Evolutionary conservation across 768 basidiomycete species (phyloP).

Genomic region (Lactarius vividus): DNA sequence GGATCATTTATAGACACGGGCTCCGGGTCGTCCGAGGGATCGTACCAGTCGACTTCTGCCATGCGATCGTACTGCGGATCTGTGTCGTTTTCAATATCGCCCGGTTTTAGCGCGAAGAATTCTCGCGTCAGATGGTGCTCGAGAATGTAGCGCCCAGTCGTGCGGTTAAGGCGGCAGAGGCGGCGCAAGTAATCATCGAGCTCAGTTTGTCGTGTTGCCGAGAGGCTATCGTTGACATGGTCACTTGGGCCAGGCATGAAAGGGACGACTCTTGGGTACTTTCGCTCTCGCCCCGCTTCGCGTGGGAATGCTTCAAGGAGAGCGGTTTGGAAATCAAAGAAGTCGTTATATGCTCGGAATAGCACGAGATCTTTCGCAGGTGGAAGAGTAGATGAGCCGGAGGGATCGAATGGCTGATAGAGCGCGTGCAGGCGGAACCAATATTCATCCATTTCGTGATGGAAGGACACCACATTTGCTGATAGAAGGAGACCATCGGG

Average conservation of each 20-base stretch:
- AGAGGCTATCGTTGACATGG: constrained; percentile 79
- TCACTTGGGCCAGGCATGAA: constrained; percentile 96
- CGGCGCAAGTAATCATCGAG: constrained; percentile 85
- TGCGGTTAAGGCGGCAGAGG: constrained; percentile 66
- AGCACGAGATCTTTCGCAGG: constrained; percentile 77
- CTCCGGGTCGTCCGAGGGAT: constrained; percentile 27
- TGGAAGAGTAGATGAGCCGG: constrained; percentile 55
- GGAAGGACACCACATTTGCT: constrained; percentile 94
- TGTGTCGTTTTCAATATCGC: constrained; percentile 73
- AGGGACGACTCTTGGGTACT: constrained; percentile 74
- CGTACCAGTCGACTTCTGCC: constrained; percentile 43
- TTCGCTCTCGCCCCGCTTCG: constrained; percentile 80
- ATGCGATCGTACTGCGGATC: constrained; percentile 60
- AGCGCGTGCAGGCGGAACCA: constrained; percentile 95
- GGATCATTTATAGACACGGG: constrained; percentile 34
- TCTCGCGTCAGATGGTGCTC: constrained; percentile 75
- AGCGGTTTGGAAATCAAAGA: constrained; percentile 94
- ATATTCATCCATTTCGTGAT: constrained; percentile 92
- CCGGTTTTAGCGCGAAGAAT: constrained; percentile 83
- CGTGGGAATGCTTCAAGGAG: constrained; percentile 84
- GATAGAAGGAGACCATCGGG: constrained; percentile 83
- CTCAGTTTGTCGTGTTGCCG: constrained; percentile 74
- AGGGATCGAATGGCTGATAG: constrained; percentile 76
- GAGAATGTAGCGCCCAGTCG: constrained; percentile 74
- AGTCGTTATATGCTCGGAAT: constrained; percentile 96